Base-by-base conservation (phyloP, 2,329 filamentous ascomycete genomes). In the Fusarium piperis region DNA sequence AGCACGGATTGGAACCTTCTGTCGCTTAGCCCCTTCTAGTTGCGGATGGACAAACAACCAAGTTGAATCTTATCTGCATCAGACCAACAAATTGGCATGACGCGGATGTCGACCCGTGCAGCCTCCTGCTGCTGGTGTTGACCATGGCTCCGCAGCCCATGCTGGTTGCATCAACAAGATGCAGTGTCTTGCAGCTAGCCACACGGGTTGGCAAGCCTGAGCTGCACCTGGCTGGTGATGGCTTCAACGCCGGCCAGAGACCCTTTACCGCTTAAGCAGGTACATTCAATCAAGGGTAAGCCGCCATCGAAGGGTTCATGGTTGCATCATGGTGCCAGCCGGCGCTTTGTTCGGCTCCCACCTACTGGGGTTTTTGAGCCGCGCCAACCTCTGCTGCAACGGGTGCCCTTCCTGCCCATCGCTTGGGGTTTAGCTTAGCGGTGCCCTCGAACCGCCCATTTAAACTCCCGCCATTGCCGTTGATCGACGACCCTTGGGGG, bases 281-380 rank as follows among this genome's bases (percentile, higher is more conserved):
- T 55, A 65, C 38, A 38, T 48, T 33, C 41, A 62, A 30, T 56
- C 41, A 55, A 36, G 59, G 57, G 51, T 48, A 59, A 30, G 30
- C 18, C 15, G 23, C 35, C 44, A 53, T 53, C 10, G 32, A 53
- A 23, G 33, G 23, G 57, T 48, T 59, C 32, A 13, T 28, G 20
- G 57, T 23, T 16, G 38, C 38, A 44, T 46, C 39, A 59, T 38
- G 41, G 39, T 63, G 23, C 62, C 41, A 23, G 63, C 52, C 70
- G 65, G 70, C 74, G 74, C 66, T 65, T 73, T 67, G 35, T 61
- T 71, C 68, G 74, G 74, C 63, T 71, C 44, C 56, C 48, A 52
- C 36, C 52, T 33, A 26, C 51, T 26, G 33, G 48, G 57, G 48
- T 67, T 58, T 32, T 58, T 56, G 38, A 67, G 60, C 70, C 64